Conservation (phyloP, 2,329 filamentous ascomycete species). For the Penicillium digitatum region DNA sequence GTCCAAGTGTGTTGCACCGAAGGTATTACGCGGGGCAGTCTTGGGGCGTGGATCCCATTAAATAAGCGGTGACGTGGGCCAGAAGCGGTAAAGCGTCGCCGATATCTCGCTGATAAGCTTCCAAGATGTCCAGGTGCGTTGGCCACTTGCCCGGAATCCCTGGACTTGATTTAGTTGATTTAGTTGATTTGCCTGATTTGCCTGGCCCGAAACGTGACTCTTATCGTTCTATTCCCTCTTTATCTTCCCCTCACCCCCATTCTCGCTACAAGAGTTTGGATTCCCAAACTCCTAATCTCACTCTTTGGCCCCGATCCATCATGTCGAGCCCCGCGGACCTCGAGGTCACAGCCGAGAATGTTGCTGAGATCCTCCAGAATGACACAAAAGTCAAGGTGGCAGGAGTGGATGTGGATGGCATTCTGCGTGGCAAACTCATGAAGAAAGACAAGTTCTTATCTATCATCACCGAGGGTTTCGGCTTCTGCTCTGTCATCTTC, state of each 20-base stretch:
- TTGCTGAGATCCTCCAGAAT: slow-evolving; percentile 63
- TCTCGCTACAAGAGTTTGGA: neutral
- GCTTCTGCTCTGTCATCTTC: slow-evolving; percentile 91
- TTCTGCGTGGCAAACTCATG: slow-evolving; percentile 83
- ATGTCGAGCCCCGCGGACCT: slow-evolving; percentile 12
- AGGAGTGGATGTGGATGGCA: slow-evolving; percentile 80
- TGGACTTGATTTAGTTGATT: neutral
- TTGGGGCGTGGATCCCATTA: slow-evolving; percentile 8
- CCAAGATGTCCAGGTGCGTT: neutral
- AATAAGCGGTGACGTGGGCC: slow-evolving; percentile 15
- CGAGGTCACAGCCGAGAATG: slow-evolving; percentile 55
- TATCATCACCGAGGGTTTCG: slow-evolving; percentile 75
- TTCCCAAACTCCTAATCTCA: neutral
- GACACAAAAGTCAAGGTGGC: slow-evolving; percentile 83
- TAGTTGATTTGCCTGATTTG: neutral
- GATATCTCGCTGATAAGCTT: slow-evolving; percentile 7
- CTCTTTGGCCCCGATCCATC: neutral
- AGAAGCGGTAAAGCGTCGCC: slow-evolving; percentile 3
- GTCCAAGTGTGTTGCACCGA: neutral
- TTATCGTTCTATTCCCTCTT: neutral
- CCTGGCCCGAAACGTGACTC: neutral
- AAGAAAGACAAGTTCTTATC: slow-evolving; percentile 91
- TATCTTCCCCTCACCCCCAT: neutral
- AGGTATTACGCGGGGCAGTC: slow-evolving; percentile 19
- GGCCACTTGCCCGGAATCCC: neutral